These are phyloP conservation scores for Zangia roseola DNA, from an alignment of 768 basidiomycete species.

Conservation along the genomic window DNA sequence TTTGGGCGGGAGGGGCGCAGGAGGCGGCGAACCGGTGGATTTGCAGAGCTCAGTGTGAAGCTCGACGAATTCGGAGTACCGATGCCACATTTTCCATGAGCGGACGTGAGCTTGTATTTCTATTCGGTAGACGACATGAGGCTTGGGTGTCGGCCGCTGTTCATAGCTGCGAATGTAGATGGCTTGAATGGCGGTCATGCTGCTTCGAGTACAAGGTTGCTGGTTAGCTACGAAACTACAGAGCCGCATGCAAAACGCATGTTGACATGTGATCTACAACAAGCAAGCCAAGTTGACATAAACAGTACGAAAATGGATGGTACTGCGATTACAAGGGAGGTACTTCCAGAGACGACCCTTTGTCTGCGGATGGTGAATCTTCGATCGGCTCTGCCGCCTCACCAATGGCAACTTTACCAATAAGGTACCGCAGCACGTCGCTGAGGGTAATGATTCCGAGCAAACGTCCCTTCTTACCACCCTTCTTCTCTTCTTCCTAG, in stretches of 20 bases:
- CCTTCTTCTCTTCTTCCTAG: conserved; percentile 77
- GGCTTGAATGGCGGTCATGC: conserved; percentile 75
- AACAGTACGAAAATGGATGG: conserved; percentile 4
- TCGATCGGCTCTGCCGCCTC: conserved; percentile 41
- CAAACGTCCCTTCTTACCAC: conserved; percentile 80
- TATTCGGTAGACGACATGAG: conserved; percentile 82
- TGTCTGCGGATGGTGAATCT: conserved; percentile 19
- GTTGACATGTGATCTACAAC: conserved; percentile 20
- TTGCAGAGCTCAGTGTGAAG: conserved; percentile 80
- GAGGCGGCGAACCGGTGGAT: conserved; percentile 78
- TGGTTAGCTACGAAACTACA: background rate
- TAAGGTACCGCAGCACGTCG: conserved; percentile 83
- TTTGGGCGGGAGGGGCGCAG: conserved; percentile 81
- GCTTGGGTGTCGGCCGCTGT: conserved; percentile 64
- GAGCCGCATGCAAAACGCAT: background rate
- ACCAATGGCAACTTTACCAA: conserved; percentile 59
- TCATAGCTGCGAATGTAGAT: conserved; percentile 69
- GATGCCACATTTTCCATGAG: conserved; percentile 91
- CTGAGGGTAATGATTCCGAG: conserved; percentile 86
- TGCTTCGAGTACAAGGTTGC: conserved; percentile 10
- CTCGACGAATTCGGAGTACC: conserved; percentile 93
- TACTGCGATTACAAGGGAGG: conserved; percentile 12
- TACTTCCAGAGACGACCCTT: conserved; percentile 16
- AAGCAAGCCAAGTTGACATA: background rate
- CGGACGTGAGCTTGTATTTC: conserved; percentile 85